phyloP scores from a whole-genome alignment of 148 eudicot species.

The Chenopodium formosanum region DNA sequence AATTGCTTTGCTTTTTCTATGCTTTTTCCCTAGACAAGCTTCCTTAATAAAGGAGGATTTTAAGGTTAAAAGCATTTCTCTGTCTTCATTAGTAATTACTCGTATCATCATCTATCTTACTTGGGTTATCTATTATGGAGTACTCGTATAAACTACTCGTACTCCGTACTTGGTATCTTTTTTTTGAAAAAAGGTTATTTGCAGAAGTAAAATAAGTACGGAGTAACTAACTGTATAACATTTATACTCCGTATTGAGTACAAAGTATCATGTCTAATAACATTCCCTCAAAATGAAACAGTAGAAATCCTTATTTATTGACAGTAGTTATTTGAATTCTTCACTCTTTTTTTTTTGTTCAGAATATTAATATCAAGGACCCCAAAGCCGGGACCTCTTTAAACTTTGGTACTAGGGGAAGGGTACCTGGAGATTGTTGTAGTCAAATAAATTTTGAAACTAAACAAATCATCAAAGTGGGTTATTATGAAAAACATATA shows the following conservation, averaged over 20 bases:
- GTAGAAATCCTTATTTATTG: no score
- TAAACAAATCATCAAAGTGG: background rate
- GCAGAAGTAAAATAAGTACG: no score
- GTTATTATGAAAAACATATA: background rate
- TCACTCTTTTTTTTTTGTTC: background rate
- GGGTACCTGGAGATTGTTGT: background rate
- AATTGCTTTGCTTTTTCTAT: background rate
- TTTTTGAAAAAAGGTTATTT: no score
- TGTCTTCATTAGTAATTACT: background rate
- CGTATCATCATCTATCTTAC: no score
- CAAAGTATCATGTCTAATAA: no score
- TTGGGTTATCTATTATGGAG: no score
- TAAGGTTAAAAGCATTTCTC: background rate
- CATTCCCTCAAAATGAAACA: no score
- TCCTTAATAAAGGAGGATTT: conserved; percentile 14
- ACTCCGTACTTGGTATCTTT: no score
- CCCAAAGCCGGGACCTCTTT: background rate
- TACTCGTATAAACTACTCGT: no score
- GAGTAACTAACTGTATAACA: no score
- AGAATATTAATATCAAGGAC: background rate
- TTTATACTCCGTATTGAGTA: no score
- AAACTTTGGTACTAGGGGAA: background rate
- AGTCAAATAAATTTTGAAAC: background rate
- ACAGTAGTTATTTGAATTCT: background rate
- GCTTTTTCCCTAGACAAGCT: conserved; percentile 19